Evolutionary conservation across 2,329 filamentous ascomycete genomes (phyloP).

Genomic region (Sphaceloma murrayae): DNA sequence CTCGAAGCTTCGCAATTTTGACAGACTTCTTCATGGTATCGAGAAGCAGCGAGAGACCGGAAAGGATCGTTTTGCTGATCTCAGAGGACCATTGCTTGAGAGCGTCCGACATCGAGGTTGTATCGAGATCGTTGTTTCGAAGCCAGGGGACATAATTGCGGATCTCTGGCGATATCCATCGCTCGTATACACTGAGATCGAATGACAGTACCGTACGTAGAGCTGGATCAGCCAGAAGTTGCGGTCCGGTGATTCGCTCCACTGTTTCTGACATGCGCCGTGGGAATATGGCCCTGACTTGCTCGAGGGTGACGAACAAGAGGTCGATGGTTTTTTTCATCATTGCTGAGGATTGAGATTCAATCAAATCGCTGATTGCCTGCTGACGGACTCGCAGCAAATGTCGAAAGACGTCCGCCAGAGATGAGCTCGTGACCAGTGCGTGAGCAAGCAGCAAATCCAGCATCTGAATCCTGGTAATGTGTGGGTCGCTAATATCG

Average conservation of each 20-base stretch:
- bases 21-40: not conserved
- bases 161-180: constrained; percentile 76
- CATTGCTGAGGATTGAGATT: constrained; percentile 39
- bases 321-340: constrained; percentile 59
- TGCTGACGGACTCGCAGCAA: constrained; percentile 66
- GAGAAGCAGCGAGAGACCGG: constrained; percentile 32
- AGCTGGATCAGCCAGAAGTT: constrained; percentile 61
- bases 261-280: constrained; percentile 61
- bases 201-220: constrained; percentile 59
- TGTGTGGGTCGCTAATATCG: constrained; percentile 31
- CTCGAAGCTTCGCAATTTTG: constrained; percentile 9
- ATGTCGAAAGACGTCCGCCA: constrained; percentile 66
- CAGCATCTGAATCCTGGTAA: constrained; percentile 45
- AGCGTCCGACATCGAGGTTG: constrained; percentile 32
- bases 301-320: constrained; percentile 66
- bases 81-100: constrained; percentile 60
- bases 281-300: constrained; percentile 68
- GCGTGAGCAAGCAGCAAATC: constrained; percentile 75
- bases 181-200: constrained; percentile 64
- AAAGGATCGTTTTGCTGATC: constrained; percentile 55
- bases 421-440: constrained; percentile 67
- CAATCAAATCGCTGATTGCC: constrained; percentile 57
- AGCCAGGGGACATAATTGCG: constrained; percentile 80
- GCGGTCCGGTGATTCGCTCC: constrained; percentile 55
- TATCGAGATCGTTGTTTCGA: constrained; percentile 58